These are phyloP conservation scores for Arthroderma sp. DNA, from an alignment of 2,329 filamentous ascomycete genomes.

Conservation along the genomic window DNA sequence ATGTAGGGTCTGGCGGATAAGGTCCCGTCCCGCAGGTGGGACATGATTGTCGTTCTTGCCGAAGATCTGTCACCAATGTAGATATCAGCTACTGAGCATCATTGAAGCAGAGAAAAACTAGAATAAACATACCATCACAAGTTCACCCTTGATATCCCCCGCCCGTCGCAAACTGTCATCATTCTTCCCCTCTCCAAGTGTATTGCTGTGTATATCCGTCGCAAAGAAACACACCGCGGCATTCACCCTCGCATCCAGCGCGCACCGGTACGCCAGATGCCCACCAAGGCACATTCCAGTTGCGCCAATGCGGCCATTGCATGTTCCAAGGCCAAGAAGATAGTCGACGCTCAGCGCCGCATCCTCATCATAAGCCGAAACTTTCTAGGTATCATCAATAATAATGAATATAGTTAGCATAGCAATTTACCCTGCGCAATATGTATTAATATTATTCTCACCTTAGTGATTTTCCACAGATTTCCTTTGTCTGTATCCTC, in stretches of 20 bases:
- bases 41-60: conserved; percentile 87
- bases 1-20: conserved; percentile 70
- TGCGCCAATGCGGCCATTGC: conserved; percentile 64
- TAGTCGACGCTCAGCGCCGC: conserved; percentile 54
- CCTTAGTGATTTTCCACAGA: conserved; percentile 71
- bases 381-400: conserved; percentile 39
- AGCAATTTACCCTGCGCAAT: too few relatives aligned
- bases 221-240: conserved; percentile 82
- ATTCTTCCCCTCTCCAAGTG: conserved; percentile 54
- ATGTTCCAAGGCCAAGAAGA: conserved; percentile 59
- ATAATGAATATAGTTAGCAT: neutral
- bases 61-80: conserved; percentile 51
- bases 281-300: conserved; percentile 92
- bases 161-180: conserved; percentile 51
- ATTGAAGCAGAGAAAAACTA: neutral
- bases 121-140: conserved; percentile 48
- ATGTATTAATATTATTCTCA: conserved; percentile 14
- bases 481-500: conserved; percentile 83
- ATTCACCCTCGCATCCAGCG: conserved; percentile 61
- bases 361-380: conserved; percentile 77
- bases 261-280: conserved; percentile 62
- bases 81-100: neutral
- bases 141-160: conserved; percentile 58
- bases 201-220: conserved; percentile 73
- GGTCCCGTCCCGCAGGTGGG: conserved; percentile 63